Evolutionary conservation across 2,329 filamentous ascomycete genomes (phyloP).

Genomic region (Talaromyces sp.): DNA sequence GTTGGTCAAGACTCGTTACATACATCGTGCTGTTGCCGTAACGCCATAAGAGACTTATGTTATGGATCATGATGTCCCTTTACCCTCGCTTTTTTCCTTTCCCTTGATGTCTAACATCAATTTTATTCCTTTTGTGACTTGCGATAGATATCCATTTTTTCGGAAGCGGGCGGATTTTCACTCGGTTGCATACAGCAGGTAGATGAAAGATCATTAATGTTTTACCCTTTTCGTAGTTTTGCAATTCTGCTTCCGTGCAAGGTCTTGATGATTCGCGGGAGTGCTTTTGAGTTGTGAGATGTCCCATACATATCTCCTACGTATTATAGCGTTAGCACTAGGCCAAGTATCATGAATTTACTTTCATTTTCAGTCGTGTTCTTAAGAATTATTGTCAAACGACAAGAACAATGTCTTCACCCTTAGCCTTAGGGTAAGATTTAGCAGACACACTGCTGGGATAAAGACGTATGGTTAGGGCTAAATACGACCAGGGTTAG

Average conservation of each 20-base stretch:
- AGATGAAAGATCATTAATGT: background rate
- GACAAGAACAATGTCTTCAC: no score
- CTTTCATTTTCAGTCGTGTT: background rate
- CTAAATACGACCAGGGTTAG: background rate
- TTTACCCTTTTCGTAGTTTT: background rate
- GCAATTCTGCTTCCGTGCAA: background rate
- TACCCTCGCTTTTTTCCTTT: background rate
- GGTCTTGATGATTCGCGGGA: background rate
- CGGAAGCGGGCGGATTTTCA: background rate
- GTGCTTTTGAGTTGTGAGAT: background rate
- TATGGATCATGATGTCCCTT: background rate
- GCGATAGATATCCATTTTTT: background rate
- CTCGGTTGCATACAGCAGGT: background rate
- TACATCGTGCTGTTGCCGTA: conserved; percentile 24
- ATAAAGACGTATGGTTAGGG: background rate
- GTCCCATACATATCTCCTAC: background rate
- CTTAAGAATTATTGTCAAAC: background rate
- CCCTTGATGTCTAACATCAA: background rate
- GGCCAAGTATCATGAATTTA: background rate
- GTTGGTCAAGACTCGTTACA: conserved; percentile 32
- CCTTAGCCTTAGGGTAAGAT: background rate
- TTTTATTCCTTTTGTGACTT: background rate
- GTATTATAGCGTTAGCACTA: background rate
- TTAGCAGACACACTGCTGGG: background rate
- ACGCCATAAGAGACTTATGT: conserved; percentile 9